Percentiles rank a stretch among this genome's conserved stretches.
Conservation (phyloP, 345 rosid genomes). For the Lepidium didymum region DNA sequence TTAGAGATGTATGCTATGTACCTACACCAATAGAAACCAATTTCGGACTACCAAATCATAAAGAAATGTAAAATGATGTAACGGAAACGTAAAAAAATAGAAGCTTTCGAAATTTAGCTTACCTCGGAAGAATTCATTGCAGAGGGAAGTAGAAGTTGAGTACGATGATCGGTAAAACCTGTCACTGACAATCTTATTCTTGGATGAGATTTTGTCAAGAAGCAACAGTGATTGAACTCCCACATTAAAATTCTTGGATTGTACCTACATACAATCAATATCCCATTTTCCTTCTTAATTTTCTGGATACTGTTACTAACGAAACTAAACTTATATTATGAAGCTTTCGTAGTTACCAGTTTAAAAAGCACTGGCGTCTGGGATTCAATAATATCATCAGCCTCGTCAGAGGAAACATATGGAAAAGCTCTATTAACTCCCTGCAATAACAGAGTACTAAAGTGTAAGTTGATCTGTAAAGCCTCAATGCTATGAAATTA, state of each 20-base stretch:
- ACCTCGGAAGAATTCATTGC: conserved; percentile 95
- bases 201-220: conserved; percentile 93
- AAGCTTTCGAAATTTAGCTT: conserved; percentile 24
- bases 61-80: neutral
- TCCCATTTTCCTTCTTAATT: neutral
- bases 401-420: conserved; percentile 76
- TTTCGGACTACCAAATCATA: neutral
- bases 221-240: conserved; percentile 95
- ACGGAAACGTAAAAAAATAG: neutral
- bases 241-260: conserved; percentile 85
- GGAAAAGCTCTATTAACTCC: conserved; percentile 99
- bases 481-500: neutral
- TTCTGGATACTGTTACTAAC: neutral
- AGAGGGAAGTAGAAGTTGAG: conserved; percentile 80
- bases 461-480: conserved; percentile 2
- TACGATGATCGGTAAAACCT: conserved; percentile 90
- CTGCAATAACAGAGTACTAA: conserved; percentile 33
- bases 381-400: conserved; percentile 75
- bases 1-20: neutral
- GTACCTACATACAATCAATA: conserved; percentile 52
- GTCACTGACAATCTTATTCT: conserved; percentile 91
- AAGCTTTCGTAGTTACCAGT: conserved; percentile 43
- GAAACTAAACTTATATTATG: neutral
- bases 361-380: conserved; percentile 92
- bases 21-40: neutral